A percentile compares a stretch with the other conserved stretches of the same genome.
These are phyloP conservation scores for Saccharomyces hybrid DNA, from an alignment of 1,139 yeast species.

Conservation along the genomic window DNA sequence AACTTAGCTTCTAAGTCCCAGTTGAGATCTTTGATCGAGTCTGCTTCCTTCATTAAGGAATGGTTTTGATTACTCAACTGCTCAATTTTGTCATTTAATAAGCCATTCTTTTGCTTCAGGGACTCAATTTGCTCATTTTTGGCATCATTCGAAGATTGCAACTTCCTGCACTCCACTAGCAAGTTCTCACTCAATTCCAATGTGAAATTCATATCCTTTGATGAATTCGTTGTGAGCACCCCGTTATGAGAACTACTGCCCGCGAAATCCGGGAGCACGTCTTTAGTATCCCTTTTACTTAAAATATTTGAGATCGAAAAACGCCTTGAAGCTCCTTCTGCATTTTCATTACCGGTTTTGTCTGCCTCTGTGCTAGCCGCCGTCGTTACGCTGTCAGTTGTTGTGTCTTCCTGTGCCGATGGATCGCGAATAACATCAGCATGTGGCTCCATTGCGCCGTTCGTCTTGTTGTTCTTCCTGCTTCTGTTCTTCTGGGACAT, in stretches of 20 bases:
- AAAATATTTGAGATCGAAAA: constrained; percentile 26
- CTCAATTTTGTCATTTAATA: not conserved
- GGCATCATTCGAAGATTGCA: constrained; percentile 61
- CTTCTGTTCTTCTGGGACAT: no score
- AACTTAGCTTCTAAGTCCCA: constrained; percentile 5
- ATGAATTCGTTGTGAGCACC: constrained; percentile 4
- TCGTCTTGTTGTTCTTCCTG: no score
- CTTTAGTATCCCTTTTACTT: constrained; percentile 27
- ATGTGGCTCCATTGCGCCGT: no score
- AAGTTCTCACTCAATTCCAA: constrained; percentile 77
- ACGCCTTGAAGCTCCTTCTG: constrained; percentile 12
- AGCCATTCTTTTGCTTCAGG: constrained; percentile 37
- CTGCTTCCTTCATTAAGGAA: not conserved
- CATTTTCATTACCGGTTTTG: constrained; percentile 9
- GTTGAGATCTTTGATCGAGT: constrained; percentile 2
- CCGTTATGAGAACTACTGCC: constrained; percentile 23
- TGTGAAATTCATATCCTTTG: constrained; percentile 61
- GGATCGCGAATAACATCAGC: no score
- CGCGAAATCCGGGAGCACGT: constrained; percentile 28
- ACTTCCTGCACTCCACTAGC: constrained; percentile 67
- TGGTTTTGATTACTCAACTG: not conserved
- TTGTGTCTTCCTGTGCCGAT: no score
- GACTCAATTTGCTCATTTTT: constrained; percentile 39
- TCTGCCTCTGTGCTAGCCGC: not conserved
- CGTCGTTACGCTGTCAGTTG: not conserved